Base-by-base conservation (phyloP, 768 basidiomycete species). In the Suillus plorans region DNA sequence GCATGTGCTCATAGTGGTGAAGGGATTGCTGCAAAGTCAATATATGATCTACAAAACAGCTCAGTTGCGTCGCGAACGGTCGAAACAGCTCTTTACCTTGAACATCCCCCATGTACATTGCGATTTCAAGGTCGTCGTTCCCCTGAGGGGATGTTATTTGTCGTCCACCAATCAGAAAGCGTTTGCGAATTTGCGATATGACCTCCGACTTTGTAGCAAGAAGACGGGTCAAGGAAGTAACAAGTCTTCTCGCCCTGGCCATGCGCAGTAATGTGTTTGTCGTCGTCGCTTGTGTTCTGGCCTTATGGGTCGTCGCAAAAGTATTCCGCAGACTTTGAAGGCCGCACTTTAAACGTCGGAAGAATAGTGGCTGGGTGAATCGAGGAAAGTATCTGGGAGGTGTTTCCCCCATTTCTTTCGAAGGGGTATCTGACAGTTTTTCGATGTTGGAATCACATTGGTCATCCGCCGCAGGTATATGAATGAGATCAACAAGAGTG, bases 61-160 rank as follows among this genome's bases (percentile, higher is more conserved):
- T 45, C 14, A 63, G 42, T 45, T 16, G 16, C 7, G 66, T 39
- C 31, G 13, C 37, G 31, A 44, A 22, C 60, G 34, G 61, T 13
- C 14, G 52, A 61, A 10, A 41, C 36, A 0, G 64, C 50, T 28
- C 69, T 80, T 56, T 68, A 94, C 95, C 95, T 80, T 95, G 92
- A 2, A 98, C 85, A 74, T 98, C 95, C 28, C 92, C 93, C 79
- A 96, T 86, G 73, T 97, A 94, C 3, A 95, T 91, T 13, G 86
- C 89, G 28, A 97, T 85, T 67, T 94, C 92, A 25, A 82, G 75
- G 60, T 87, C 85, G 18, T 87, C 84, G 5, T 81, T 81, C 28
- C 73, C 78, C 59, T 73, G 74, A 7, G 73, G 75, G 37, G 67
- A 69, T 65, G 70, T 73, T 66, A 74, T 84, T 31, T 59, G 58